Evolutionary conservation across 352 stramenopile species (phyloP), one percentile per base, ranked within the genome.

Genomic region (Phytophthora multivora): DNA sequence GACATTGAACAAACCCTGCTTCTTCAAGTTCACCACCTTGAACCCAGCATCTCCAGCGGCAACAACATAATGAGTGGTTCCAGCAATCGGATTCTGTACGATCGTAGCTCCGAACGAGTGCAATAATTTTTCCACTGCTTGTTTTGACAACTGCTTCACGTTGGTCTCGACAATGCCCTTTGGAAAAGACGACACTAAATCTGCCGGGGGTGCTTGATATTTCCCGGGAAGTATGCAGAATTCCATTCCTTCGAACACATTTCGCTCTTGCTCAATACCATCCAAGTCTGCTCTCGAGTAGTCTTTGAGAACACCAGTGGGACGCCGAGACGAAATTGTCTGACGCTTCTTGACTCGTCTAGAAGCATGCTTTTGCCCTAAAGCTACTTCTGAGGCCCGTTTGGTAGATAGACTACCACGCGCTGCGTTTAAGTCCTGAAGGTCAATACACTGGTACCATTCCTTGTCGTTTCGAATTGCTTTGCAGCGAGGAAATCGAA

Each of bases 191-290:
- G 46, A 65, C 13, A 28, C 19, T 15, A 78, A 9, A 30, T 52
- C 50, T 6, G 40, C 13, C 4, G 58, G 47, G 0, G 56, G 69
- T n/a, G 21, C 56, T 31, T 72, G 64, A 47, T 91, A 93, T 64
- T 89, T 93, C 12, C 86, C 87, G 28, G 87, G 87, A 12, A 95
- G 35, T 7, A 95, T 81, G 42, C 84, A 95, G 31, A 92, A 92
- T 59, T 92, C 80, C 19, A 83, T 79, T 23, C 62, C 74, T 51
- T 83, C 66, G 41, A 95, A 91, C 35, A 93, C 69, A 36, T 89
- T 73, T 11, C 75, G 76, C 30, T 85, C 69, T 48, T 78, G 54
- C 15, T 83, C 66, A 31, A 95, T 62, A 5, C 64, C 63, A 9
- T 89, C 75, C 11, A 95, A 69, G 25, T 82, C 77, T 1, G 87